Evolutionary conservation across 345 rosid genomes (phyloP).

Genomic region (Eucalyptus cloeziana): DNA sequence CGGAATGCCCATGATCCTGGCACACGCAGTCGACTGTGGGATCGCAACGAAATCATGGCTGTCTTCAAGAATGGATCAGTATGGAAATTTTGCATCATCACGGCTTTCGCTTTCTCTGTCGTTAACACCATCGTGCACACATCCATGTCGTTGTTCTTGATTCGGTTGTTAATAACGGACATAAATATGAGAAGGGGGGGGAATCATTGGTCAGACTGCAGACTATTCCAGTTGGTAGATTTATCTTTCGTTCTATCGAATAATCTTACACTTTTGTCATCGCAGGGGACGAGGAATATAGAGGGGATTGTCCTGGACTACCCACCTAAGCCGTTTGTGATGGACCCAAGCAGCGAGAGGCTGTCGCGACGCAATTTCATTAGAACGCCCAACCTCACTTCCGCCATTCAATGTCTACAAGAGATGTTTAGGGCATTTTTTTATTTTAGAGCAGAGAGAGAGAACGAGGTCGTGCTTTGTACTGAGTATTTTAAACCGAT

Average conservation of each 20-base stretch:
- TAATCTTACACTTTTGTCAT: not conserved
- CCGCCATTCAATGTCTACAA: conserved; percentile 3
- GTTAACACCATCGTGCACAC: too few relatives aligned
- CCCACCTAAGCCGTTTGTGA: not conserved
- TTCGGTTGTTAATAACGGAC: too few relatives aligned
- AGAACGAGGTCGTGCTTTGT: not conserved
- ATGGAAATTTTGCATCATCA: not conserved
- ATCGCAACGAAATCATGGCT: conserved; percentile 24
- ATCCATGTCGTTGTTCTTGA: too few relatives aligned
- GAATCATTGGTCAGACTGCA: too few relatives aligned
- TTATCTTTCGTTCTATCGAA: too few relatives aligned
- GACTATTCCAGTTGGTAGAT: too few relatives aligned
- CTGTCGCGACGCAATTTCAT: not conserved
- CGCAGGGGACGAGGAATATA: conserved; percentile 29
- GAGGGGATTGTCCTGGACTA: conserved; percentile 40
- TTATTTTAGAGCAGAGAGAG: not conserved
- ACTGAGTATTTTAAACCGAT: conserved; percentile 30
- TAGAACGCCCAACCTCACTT: not conserved
- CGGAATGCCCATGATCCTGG: conserved; percentile 13
- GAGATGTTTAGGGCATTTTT: not conserved
- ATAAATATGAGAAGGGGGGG: too few relatives aligned
- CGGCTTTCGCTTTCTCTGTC: not conserved
- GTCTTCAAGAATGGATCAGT: conserved; percentile 35
- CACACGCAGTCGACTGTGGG: conserved; percentile 52
- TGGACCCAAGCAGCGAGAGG: not conserved